Evolutionary conservation across 192 early-diverging fungal species (phyloP).

Genomic region (Globomyces pollinis-pini): DNA sequence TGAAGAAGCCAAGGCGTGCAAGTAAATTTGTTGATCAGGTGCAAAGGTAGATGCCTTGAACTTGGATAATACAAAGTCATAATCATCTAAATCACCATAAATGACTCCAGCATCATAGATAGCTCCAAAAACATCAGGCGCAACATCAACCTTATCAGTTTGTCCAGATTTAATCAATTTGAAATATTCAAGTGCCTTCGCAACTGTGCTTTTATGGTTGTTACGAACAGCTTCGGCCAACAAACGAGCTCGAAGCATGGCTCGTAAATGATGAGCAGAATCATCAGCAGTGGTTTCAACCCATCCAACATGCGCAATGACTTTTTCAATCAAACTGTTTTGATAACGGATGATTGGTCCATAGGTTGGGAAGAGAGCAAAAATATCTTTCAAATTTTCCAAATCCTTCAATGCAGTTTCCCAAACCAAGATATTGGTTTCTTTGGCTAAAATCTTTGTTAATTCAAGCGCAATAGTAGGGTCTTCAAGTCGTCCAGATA

Average conservation of each 20-base stretch:
- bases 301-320: conserved; percentile 14
- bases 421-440: conserved; percentile 22
- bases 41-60: conserved; percentile 22
- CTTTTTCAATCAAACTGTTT: background rate
- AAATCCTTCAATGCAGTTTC: conserved; percentile 10
- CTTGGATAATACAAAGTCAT: conserved; percentile 21
- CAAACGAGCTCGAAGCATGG: conserved; percentile 14
- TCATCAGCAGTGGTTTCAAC: background rate
- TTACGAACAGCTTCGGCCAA: conserved; percentile 17
- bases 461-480: conserved; percentile 4
- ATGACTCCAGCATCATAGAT: conserved; percentile 31
- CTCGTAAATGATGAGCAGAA: conserved; percentile 12
- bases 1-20: conserved; percentile 18
- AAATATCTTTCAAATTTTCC: conserved; percentile 4
- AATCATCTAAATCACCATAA: conserved; percentile 17
- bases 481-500: conserved; percentile 4
- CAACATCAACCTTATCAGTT: background rate
- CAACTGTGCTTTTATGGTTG: conserved; percentile 5
- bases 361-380: conserved; percentile 8
- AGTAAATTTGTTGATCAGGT: conserved; percentile 17
- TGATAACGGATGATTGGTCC: conserved; percentile 10
- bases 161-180: conserved; percentile 2
- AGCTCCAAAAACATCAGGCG: conserved; percentile 21
- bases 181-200: conserved; percentile 17
- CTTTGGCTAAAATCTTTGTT: conserved; percentile 1